These are phyloP conservation scores for Saccharomyces uvarum DNA, from an alignment of 1,139 yeast genomes.

Conservation along the genomic window DNA sequence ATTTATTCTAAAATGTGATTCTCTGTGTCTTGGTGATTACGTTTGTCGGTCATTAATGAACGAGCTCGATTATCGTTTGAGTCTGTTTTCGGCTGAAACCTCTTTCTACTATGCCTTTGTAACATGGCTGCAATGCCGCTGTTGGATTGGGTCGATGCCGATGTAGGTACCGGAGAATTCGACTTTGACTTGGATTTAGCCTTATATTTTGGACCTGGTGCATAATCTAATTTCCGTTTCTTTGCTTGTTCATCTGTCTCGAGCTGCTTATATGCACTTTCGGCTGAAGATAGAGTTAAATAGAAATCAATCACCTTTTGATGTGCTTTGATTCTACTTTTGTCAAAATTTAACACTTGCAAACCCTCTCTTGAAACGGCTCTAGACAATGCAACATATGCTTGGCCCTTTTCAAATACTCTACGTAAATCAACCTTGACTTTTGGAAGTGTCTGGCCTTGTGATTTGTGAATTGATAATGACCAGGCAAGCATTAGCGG, in stretches of 20 bases:
- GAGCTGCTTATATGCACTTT: slow-evolving; percentile 23
- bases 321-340: slow-evolving; percentile 51
- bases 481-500: slow-evolving; percentile 95
- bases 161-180: background rate
- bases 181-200: background rate
- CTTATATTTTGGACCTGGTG: slow-evolving; percentile 4
- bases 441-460: slow-evolving; percentile 83
- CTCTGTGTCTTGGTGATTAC: background rate
- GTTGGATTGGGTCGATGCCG: background rate
- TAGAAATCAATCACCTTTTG: slow-evolving; percentile 58
- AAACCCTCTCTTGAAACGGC: slow-evolving; percentile 75
- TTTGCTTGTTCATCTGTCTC: background rate
- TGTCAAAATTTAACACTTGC: slow-evolving; percentile 65
- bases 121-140: background rate
- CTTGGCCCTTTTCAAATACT: slow-evolving; percentile 89
- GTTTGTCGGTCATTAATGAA: background rate
- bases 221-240: slow-evolving; percentile 1
- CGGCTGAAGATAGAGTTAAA: slow-evolving; percentile 33
- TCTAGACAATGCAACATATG: slow-evolving; percentile 85
- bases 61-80: background rate
- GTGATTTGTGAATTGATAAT: slow-evolving; percentile 87
- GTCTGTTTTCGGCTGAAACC: background rate
- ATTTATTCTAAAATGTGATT: background rate
- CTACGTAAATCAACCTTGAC: slow-evolving; percentile 72
- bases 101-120: background rate